phyloP scores from a whole-genome alignment of 306 rosid genomes.

The Glycine tomentella region DNA sequence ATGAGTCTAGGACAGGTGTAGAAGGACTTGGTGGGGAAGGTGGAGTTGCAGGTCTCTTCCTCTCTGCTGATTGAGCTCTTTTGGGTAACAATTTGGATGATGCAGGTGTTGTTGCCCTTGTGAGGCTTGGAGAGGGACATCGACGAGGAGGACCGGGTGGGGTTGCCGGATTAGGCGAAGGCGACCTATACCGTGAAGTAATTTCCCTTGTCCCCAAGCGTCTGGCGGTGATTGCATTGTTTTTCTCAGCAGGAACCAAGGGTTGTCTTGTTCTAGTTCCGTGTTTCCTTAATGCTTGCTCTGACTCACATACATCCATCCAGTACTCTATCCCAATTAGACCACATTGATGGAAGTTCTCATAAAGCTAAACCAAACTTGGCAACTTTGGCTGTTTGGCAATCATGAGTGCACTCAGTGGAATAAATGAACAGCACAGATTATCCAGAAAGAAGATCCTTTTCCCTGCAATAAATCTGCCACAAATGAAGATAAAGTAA shows the following conservation, averaged over 20 bases:
- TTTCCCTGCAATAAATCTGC: constrained; percentile 77
- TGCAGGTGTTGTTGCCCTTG: constrained; percentile 59
- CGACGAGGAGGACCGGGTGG: constrained; percentile 65
- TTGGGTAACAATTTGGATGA: constrained; percentile 66
- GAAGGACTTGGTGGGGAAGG: constrained; percentile 75
- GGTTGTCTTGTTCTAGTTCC: constrained; percentile 58
- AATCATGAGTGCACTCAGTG: constrained; percentile 53
- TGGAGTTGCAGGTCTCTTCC: constrained; percentile 90
- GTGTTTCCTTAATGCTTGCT: constrained; percentile 67
- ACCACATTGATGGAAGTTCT: constrained; percentile 75
- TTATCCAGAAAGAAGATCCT: constrained; percentile 70
- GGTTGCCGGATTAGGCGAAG: constrained; percentile 69
- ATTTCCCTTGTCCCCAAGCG: constrained; percentile 69
- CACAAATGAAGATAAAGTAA: constrained; percentile 64
- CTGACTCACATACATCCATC: constrained; percentile 90
- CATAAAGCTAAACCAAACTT: constrained; percentile 58
- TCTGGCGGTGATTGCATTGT: constrained; percentile 67
- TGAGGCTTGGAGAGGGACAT: constrained; percentile 75
- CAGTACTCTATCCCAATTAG: constrained; percentile 66
- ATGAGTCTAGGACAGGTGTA: constrained; percentile 74
- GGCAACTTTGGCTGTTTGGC: constrained; percentile 46
- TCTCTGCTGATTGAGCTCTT: constrained; percentile 80
- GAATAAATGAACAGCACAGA: constrained; percentile 53
- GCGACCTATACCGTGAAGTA: constrained; percentile 77
- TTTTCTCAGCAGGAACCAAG: constrained; percentile 78